Evolutionary conservation across 345 rosid species (phyloP).

Genomic region (Citrus sp.): DNA sequence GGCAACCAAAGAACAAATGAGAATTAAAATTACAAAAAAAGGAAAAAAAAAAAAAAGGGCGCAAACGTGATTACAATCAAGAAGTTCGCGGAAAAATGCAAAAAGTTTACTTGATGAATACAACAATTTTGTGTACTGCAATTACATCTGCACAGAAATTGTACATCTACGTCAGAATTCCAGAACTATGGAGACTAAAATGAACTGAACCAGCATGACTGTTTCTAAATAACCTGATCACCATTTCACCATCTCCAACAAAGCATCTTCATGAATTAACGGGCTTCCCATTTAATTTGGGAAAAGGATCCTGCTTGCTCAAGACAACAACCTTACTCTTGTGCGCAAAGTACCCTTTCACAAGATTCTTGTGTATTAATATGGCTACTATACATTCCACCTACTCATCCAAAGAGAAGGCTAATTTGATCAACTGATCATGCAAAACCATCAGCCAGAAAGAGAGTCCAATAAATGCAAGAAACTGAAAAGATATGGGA

Average conservation of each 20-base stretch:
- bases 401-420: constrained; percentile 30
- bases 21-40: too few relatives aligned
- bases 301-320: constrained; percentile 98
- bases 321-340: constrained; percentile 92
- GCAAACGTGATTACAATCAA: background rate
- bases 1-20: background rate
- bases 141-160: background rate
- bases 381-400: constrained; percentile 93
- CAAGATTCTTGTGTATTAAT: constrained; percentile 77
- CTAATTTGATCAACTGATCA: background rate
- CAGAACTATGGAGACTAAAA: background rate
- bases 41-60: accelerated
- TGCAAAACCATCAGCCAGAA: background rate
- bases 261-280: constrained; percentile 52
- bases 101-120: background rate
- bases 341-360: constrained; percentile 90
- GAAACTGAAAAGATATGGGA: background rate
- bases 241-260: constrained; percentile 27
- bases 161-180: background rate
- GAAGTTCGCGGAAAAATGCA: background rate
- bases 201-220: background rate
- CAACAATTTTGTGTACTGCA: background rate
- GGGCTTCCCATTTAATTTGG: constrained; percentile 74
- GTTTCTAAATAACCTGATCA: background rate
- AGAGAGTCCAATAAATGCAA: background rate